Conservation (phyloP, 2,329 filamentous ascomycete genomes). For the Neofusicoccum umdonicola region DNA sequence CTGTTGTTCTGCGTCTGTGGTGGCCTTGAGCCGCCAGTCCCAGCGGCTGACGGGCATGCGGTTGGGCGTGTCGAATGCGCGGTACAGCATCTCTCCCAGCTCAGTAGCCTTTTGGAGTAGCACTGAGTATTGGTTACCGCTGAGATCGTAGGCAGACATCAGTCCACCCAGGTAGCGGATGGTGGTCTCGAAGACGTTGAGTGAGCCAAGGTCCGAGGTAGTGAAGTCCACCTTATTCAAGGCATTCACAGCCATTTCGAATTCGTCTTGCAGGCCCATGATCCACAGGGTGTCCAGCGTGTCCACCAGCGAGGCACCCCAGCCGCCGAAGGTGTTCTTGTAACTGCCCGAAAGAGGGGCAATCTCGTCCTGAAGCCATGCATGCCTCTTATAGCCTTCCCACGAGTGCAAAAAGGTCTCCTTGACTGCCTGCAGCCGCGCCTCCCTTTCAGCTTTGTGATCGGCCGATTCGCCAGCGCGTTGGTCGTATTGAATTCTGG, state of each 20-base stretch:
- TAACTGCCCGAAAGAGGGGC: constrained; percentile 48
- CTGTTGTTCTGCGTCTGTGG: constrained; percentile 24
- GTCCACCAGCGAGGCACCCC: constrained; percentile 61
- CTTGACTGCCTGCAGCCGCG: constrained; percentile 35
- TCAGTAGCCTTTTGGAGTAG: constrained; percentile 41
- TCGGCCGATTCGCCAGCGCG: constrained; percentile 33
- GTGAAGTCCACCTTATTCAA: constrained; percentile 56
- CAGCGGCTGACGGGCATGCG: constrained; percentile 41
- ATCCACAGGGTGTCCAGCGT: constrained; percentile 62
- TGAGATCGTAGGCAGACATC: constrained; percentile 38
- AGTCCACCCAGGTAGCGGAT: constrained; percentile 41
- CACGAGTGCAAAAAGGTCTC: constrained; percentile 40
- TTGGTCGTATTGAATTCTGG: constrained; percentile 36
- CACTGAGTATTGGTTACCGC: constrained; percentile 32
- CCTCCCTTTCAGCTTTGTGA: constrained; percentile 29
- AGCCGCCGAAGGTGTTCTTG: constrained; percentile 53
- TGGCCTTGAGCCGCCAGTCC: constrained; percentile 37
- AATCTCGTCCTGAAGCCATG: constrained; percentile 56
- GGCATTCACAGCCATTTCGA: constrained; percentile 53
- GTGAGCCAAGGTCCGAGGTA: constrained; percentile 32
- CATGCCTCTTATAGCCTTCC: constrained; percentile 52
- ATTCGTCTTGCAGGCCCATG: constrained; percentile 59
- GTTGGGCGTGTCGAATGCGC: constrained; percentile 44
- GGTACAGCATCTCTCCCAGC: constrained; percentile 45
- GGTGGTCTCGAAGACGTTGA: constrained; percentile 42